Evolutionary conservation across 2,329 filamentous ascomycete species (phyloP).

Genomic region (Tolypocladium sp.): DNA sequence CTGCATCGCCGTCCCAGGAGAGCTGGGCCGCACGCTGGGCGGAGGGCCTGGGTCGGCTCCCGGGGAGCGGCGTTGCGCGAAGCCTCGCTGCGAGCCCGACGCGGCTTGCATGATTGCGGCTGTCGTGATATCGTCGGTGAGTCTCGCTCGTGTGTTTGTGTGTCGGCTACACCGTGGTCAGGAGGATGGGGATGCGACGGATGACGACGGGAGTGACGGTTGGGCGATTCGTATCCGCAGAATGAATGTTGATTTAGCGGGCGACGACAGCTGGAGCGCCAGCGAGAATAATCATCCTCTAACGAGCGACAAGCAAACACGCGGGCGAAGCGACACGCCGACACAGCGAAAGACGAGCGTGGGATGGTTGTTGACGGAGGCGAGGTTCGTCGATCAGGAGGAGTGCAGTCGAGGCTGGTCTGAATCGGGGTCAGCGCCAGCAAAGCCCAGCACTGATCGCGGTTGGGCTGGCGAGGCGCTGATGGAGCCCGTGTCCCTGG

Average conservation of each 20-base stretch:
- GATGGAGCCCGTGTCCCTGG: background rate
- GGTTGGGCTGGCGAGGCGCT: background rate
- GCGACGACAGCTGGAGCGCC: background rate
- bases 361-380: background rate
- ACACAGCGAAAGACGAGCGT: background rate
- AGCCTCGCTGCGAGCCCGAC: conserved; percentile 37
- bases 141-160: background rate
- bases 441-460: background rate
- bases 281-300: conserved; percentile 9
- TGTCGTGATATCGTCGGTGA: background rate
- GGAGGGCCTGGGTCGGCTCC: conserved; percentile 51
- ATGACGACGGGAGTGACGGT: background rate
- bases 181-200: background rate
- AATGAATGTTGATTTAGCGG: background rate
- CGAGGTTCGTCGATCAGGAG: background rate
- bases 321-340: background rate
- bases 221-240: background rate
- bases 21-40: conserved; percentile 49
- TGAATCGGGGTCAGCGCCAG: background rate
- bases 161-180: background rate
- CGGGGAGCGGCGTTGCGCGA: conserved; percentile 53
- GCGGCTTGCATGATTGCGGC: conserved; percentile 35
- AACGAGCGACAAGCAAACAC: conserved; percentile 10
- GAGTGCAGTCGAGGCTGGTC: background rate
- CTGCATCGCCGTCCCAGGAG: conserved; percentile 51